Percentiles rank a stretch among this genome's conserved stretches.
Evolutionary conservation across 2,329 filamentous ascomycete species (phyloP).

Genomic region (Aureobasidium leucospermi): DNA sequence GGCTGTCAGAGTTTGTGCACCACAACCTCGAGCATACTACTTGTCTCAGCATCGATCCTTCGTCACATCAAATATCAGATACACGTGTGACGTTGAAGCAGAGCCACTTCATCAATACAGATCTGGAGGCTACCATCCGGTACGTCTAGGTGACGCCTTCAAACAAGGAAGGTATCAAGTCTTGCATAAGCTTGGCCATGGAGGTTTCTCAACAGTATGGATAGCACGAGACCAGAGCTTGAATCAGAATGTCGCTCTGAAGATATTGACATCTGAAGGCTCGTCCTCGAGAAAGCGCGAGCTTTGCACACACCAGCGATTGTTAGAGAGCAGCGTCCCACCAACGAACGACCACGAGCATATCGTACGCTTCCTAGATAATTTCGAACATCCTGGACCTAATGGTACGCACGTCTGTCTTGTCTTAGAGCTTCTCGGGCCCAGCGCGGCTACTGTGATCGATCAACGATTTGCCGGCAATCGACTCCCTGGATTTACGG

Average conservation of each 20-base stretch:
- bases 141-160: slow-evolving; percentile 26
- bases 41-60: too few relatives aligned
- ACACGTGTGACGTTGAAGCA: not conserved
- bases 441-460: slow-evolving; percentile 33
- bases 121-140: slow-evolving; percentile 29
- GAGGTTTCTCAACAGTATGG: slow-evolving; percentile 31
- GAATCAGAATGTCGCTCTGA: slow-evolving; percentile 22
- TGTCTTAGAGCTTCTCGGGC: slow-evolving; percentile 33
- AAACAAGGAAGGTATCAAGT: slow-evolving; percentile 29
- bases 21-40: too few relatives aligned
- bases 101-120: slow-evolving; percentile 17
- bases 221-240: slow-evolving; percentile 28
- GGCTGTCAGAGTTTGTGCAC: too few relatives aligned
- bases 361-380: slow-evolving; percentile 31
- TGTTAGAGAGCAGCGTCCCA: slow-evolving; percentile 11
- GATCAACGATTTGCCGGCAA: slow-evolving; percentile 27
- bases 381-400: slow-evolving; percentile 34
- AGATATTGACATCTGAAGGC: slow-evolving; percentile 19
- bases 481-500: slow-evolving; percentile 34
- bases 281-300: slow-evolving; percentile 16
- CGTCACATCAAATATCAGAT: too few relatives aligned
- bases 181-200: slow-evolving; percentile 32
- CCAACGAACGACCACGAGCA: slow-evolving; percentile 20
- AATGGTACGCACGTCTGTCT: slow-evolving; percentile 42
- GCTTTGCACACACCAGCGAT: slow-evolving; percentile 16